Percentiles rank a stretch among this genome's conserved stretches.
phyloP scores from a whole-genome alignment of 2,329 filamentous ascomycete genomes.

The Calonectria honghensis region DNA sequence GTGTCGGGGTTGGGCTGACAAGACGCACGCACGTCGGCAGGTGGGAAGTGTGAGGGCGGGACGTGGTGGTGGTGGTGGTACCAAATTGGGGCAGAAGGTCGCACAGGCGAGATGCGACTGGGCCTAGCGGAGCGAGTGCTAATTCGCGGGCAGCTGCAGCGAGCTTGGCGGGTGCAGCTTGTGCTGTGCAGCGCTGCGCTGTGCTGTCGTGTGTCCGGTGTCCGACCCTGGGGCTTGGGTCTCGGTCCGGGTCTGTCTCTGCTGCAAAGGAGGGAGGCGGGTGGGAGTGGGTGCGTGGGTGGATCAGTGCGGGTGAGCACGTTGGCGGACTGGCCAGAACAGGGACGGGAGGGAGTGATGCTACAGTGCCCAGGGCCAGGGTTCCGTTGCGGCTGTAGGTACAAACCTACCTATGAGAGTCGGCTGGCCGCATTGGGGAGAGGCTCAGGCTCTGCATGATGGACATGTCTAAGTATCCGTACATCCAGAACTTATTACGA shows the following conservation, averaged over 20 bases:
- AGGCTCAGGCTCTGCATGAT: constrained; percentile 2
- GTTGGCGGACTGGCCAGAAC: constrained; percentile 10
- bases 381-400: constrained; percentile 4
- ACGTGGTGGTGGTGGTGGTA: constrained; percentile 11
- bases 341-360: constrained; percentile 15
- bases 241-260: not conserved
- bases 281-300: constrained; percentile 4
- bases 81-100: constrained; percentile 11
- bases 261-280: constrained; percentile 1
- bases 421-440: not conserved
- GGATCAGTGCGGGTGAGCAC: constrained; percentile 7
- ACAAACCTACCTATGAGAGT: constrained; percentile 18
- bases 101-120: constrained; percentile 24
- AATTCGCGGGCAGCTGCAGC: constrained; percentile 17
- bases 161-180: constrained; percentile 3
- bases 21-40: constrained; percentile 13
- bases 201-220: constrained; percentile 1
- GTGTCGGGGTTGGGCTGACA: constrained; percentile 45
- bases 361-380: constrained; percentile 22
- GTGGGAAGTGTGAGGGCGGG: constrained; percentile 3
- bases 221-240: not conserved
- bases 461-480: not conserved
- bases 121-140: not conserved
- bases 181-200: constrained; percentile 15
- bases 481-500: constrained; percentile 21